Evolutionary conservation across 176 grass and related monocot genomes (phyloP).

Genomic region (Bromus sterilis): DNA sequence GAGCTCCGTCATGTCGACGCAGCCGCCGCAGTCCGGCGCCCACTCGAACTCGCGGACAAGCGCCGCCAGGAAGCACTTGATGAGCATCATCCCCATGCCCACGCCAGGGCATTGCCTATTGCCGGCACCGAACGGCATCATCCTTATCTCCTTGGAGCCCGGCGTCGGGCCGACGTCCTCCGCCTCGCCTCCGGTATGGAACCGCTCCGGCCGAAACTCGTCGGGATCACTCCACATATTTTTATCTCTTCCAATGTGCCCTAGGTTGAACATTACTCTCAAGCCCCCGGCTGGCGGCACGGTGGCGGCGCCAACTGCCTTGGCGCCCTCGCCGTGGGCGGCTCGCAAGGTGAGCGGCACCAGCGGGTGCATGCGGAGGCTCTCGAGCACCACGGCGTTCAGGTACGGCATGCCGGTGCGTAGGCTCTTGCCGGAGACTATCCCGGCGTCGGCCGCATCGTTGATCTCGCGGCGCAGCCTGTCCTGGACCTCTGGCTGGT

Average conservation of each 20-base stretch:
- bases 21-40: no score
- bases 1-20: no score
- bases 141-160: neutral
- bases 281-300: neutral
- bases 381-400: neutral
- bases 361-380: neutral
- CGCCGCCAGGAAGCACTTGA: neutral
- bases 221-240: neutral
- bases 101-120: neutral
- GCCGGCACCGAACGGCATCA: conserved; percentile 4
- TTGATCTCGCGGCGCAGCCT: neutral
- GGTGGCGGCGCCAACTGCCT: neutral
- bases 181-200: conserved; percentile 22
- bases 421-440: neutral
- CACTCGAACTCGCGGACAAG: no score
- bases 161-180: neutral
- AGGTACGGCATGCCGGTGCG: neutral
- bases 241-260: neutral
- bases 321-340: neutral
- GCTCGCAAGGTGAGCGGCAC: neutral
- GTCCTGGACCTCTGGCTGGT: neutral
- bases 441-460: neutral
- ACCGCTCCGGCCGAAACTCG: conserved; percentile 51
- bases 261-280: neutral
- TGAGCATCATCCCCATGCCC: neutral